phyloP scores from a whole-genome alignment of 805 yeast genomes.

The Sungouiella blattae region DNA sequence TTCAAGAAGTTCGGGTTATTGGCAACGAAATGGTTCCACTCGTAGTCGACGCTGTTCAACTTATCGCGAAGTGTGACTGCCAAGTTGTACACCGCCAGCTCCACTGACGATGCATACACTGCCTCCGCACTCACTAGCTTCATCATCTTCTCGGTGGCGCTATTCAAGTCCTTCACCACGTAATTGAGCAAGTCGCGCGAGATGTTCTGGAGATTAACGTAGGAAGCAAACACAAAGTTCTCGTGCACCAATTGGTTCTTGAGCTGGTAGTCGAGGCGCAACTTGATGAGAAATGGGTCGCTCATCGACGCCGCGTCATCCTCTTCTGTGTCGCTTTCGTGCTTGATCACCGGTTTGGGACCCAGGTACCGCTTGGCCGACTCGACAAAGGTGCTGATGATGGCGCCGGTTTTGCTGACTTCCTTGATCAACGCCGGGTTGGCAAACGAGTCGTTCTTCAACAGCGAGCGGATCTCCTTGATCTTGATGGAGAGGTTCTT shows the following conservation, averaged over 20 bases:
- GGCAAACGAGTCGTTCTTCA: slow-evolving; percentile 41
- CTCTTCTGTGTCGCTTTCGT: slow-evolving; percentile 19
- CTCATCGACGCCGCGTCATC: slow-evolving; percentile 27
- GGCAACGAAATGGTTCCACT: slow-evolving; percentile 38
- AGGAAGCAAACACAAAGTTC: slow-evolving; percentile 40
- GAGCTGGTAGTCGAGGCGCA: slow-evolving; percentile 37
- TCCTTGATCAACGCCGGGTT: slow-evolving; percentile 33
- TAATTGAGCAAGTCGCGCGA: slow-evolving; percentile 35
- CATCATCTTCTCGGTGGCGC: slow-evolving; percentile 31
- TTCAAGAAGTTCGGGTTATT: slow-evolving; percentile 28
- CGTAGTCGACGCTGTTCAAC: slow-evolving; percentile 23
- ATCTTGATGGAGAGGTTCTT: slow-evolving; percentile 35
- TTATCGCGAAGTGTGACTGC: slow-evolving; percentile 24
- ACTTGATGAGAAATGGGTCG: slow-evolving; percentile 41
- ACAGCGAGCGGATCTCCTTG: slow-evolving; percentile 38
- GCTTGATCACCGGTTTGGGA: slow-evolving; percentile 29
- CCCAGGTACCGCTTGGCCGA: slow-evolving; percentile 32
- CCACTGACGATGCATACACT: slow-evolving; percentile 14
- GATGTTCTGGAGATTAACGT: slow-evolving; percentile 39
- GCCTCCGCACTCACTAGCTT: slow-evolving; percentile 23
- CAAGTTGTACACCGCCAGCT: slow-evolving; percentile 16
- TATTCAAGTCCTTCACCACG: slow-evolving; percentile 34
- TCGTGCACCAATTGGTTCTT: slow-evolving; percentile 40
- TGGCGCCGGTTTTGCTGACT: slow-evolving; percentile 58
- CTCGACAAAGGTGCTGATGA: slow-evolving; percentile 34